Conservation (phyloP, 2,329 filamentous ascomycete species). For the Fusarium compactum region DNA sequence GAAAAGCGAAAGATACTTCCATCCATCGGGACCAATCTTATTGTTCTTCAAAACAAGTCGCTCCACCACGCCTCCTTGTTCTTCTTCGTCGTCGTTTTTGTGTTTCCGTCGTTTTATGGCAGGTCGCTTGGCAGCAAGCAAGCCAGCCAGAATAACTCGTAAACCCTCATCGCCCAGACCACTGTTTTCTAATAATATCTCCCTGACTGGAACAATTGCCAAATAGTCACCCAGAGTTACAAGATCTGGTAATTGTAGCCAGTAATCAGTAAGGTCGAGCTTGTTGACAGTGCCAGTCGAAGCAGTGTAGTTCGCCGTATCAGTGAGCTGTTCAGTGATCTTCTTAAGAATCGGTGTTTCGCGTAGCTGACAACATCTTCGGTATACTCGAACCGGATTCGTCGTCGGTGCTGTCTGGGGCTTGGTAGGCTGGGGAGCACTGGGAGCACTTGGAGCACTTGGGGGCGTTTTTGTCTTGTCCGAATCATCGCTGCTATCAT, state of each 20-base stretch:
- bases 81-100: constrained; percentile 56
- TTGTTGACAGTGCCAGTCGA: constrained; percentile 82
- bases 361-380: constrained; percentile 91
- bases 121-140: constrained; percentile 81
- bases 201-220: constrained; percentile 90
- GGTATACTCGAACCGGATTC: constrained; percentile 91
- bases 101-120: constrained; percentile 66
- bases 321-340: constrained; percentile 87
- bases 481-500: constrained; percentile 75
- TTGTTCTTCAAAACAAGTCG: constrained; percentile 92
- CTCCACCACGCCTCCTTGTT: constrained; percentile 81
- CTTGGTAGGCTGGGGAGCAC: constrained; percentile 40
- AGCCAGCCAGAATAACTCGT: constrained; percentile 85
- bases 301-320: constrained; percentile 72
- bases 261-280: constrained; percentile 86
- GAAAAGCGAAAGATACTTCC: constrained; percentile 91
- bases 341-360: constrained; percentile 94
- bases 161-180: constrained; percentile 88
- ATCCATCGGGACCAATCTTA: constrained; percentile 86
- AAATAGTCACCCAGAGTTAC: constrained; percentile 93
- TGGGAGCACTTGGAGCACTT: neutral
- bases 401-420: constrained; percentile 74
- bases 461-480: constrained; percentile 40
- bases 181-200: constrained; percentile 87
- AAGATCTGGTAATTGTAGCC: constrained; percentile 84